A percentile compares a stretch with the other conserved stretches of the same genome.
These are phyloP conservation scores for Lentinula novae-zelandiae DNA, from an alignment of 1,284 basidiomycete species.

Conservation along the genomic window DNA sequence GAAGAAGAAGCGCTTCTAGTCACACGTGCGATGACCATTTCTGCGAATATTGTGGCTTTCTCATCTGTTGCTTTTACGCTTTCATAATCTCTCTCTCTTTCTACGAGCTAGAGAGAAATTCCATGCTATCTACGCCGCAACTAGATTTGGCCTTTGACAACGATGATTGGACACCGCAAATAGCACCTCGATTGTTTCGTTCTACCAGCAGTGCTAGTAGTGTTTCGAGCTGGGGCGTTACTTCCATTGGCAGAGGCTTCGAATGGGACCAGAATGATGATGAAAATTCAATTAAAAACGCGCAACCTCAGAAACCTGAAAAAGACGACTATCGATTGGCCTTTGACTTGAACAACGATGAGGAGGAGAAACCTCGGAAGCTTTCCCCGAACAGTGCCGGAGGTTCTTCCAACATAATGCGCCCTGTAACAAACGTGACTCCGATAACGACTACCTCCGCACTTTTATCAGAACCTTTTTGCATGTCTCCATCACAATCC, in stretches of 20 bases:
- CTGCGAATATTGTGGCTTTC: neutral
- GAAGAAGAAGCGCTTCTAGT: neutral
- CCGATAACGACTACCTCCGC: conserved; percentile 6
- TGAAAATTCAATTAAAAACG: conserved; percentile 3
- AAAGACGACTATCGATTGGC: conserved; percentile 6
- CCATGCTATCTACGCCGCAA: conserved; percentile 52
- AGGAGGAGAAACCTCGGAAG: conserved; percentile 12
- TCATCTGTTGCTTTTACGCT: conserved; percentile 1
- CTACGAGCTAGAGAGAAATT: conserved; percentile 6
- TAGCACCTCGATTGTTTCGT: conserved; percentile 44
- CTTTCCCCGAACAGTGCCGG: neutral
- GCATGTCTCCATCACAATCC: conserved; percentile 20
- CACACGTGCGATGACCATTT: neutral
- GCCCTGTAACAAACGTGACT: conserved; percentile 18
- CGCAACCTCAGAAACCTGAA: neutral
- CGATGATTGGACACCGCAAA: conserved; percentile 57
- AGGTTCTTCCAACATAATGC: conserved; percentile 14
- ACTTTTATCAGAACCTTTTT: conserved; percentile 16
- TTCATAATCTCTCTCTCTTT: neutral
- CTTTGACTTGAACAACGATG: conserved; percentile 4
- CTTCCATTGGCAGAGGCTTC: conserved; percentile 78
- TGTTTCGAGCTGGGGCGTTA: conserved; percentile 77
- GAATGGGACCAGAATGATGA: conserved; percentile 54
- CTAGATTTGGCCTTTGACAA: conserved; percentile 62
- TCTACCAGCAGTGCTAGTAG: conserved; percentile 40